Base-by-base conservation (phyloP, 306 rosid species). In the Alnus glutinosa region DNA sequence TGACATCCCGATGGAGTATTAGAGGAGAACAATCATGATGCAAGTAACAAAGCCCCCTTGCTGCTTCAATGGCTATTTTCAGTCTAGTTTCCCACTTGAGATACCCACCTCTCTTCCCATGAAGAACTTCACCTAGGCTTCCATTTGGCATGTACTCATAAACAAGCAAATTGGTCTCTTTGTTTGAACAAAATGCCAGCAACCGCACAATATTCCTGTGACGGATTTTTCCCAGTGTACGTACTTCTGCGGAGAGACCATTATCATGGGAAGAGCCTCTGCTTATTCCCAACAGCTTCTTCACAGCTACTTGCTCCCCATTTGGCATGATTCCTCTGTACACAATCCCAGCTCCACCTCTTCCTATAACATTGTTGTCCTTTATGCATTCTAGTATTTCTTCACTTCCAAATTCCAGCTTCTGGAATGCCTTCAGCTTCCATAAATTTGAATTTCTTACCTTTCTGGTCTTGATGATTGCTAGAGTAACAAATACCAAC, bases 301-400 rank as follows among this genome's bases (percentile, higher is more conserved):
- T 94, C 77, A 94, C 93, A 2, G 98, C 98, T 74, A 94, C 89
- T 77, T 85, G 76, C 77, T 94, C 98, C 2, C 96, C 97, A 69
- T 81, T 94, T 4, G 89, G 85, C 97, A 94, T 89, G 8, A 78
- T 83, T 78, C 98, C 98, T 59, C 83, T 80, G 81, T 90, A 94
- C 11, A 94, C 98, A 71, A 89, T 85, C n/a, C 98, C 98, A 55
- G 98, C 98, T 48, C 97, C 98, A 1, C 98, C 98, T 75, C 88
- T 89, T 80, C 98, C 98, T 47, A 94, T 94, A 51, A 88, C 83
- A 78, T 89, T 94, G 91, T 80, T 80, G 12, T 94, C 98, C 71
- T 92, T 94, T 19, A 92, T 57, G 85, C 97, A 94, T 42, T 86
- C 92, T 69, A 88, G 36, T 48, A 94, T 85, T 73, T 92, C 97